Evolutionary conservation across 2,329 filamentous ascomycete genomes (phyloP).

Genomic region (Xylaria sp.): DNA sequence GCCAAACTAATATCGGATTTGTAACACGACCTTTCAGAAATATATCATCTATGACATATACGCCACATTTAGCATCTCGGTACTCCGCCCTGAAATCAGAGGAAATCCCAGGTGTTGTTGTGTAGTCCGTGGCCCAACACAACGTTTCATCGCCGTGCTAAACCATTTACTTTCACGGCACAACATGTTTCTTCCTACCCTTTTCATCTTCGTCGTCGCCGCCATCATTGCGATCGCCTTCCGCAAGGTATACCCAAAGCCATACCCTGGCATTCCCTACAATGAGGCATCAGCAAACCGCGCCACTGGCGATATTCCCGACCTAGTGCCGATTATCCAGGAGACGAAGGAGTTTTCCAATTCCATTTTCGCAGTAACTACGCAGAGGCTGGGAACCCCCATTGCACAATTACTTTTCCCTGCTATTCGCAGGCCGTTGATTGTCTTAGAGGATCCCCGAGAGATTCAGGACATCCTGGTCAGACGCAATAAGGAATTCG

Average conservation of each 20-base stretch:
- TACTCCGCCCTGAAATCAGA: no score
- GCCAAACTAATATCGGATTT: no score
- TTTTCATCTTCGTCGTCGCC: no score
- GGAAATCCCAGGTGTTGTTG: no score
- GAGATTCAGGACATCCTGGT: constrained; percentile 42
- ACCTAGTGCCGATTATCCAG: constrained; percentile 24
- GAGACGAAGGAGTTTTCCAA: constrained; percentile 20
- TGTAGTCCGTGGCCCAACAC: no score
- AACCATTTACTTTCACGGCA: no score
- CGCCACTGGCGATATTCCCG: constrained; percentile 34
- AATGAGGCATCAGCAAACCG: constrained; percentile 34
- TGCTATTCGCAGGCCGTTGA: constrained; percentile 37
- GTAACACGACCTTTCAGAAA: no score
- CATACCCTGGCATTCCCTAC: constrained; percentile 37
- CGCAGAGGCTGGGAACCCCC: constrained; percentile 27
- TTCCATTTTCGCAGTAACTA: constrained; percentile 25
- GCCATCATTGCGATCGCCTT: background rate
- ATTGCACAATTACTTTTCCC: constrained; percentile 37
- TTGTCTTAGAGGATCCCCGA: constrained; percentile 40
- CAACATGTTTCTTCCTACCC: no score
- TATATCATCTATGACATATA: no score
- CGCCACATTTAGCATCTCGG: no score
- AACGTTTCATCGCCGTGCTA: no score
- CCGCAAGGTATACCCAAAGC: constrained; percentile 36
- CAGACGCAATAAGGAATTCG: constrained; percentile 46